Base-by-base conservation (phyloP, 257 asterid genomes). In the Leptodermis oblonga region DNA sequence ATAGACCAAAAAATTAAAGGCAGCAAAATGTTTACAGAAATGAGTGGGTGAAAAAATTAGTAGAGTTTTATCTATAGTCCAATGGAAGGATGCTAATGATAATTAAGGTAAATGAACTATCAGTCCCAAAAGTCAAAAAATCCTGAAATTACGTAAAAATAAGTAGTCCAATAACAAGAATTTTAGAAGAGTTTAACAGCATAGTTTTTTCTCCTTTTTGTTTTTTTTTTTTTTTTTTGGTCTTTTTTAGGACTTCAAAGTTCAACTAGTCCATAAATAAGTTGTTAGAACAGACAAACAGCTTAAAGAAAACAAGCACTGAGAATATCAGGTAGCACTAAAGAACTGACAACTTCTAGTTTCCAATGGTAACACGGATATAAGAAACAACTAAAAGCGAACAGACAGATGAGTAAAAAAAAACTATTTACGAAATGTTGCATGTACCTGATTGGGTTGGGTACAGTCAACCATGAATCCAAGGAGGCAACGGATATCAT, bases 381-480 rank as follows among this genome's bases (percentile, higher is more conserved):
- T 31, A 58, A 58, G 42, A 33, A 61, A 22, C 25, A 15, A 37
- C 23, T 20, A 25, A 62, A 14, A 48, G 4, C 9, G 18, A 49
- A 39, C 23, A 56, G 62, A 30, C 23, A 31, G 31, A 25, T 36
- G 33, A 51, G 64, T 9, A 25, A 39, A 51, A 25, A 69, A 26
- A 31, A 26, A 48, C 39, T 28, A 28, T 22, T 6, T 36, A 53
- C 43, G 41, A 30, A 39, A 65, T 28, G 7, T 51, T 41, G 59
- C 75, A 70, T 45, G 77, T 82, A 93, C 97, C 96, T 93, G 99
- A 86, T 93, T 93, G 71, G 91, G 87, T 70, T 93, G 99, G 69
- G 99, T 97, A 68, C 96, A 90, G 81, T 90, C 99, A 72, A 84
- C 92, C 96, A 93, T 90, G 88, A 90, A 93, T 60, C 99, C 96